Evolutionary conservation across 2,329 filamentous ascomycete genomes (phyloP), one percentile per base, ranked within the genome.

Genomic region (Xylariales sp.): DNA sequence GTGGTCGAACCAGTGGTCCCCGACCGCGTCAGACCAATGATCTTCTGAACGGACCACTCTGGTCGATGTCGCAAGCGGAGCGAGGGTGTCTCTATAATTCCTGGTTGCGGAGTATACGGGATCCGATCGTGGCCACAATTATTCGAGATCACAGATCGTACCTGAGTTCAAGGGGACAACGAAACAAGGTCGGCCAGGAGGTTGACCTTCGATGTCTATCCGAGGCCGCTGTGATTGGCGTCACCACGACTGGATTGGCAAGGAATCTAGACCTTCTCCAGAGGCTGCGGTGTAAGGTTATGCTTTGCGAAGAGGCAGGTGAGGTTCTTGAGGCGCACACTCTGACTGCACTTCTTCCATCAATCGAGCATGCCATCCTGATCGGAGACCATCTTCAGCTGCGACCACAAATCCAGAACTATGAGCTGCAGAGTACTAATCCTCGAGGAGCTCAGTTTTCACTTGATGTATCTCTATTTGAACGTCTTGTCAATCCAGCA

Each of bases 291-390:
- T 62, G 65, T 24, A 82, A 82, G 45, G 71, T 84, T 0, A 56
- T 86, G n/a, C 54, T 86, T 1, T 82, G 77, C 24, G 82, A 87
- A 54, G 82, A 87, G 51, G 82, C 82, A 2, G 82, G 74, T 0
- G 82, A 86, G 46, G 76, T 86, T 0, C 63, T 86, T 22, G 82
- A 87, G 54, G 67, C 76, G 0, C 80, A 86, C 44, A 63, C 77
- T 3, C 54, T 85, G 1, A 76, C 76, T 0, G 70, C 80, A 0
- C 56, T 86, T 4, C 60, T 82, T 0, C 79, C 80, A 0, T 69
- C 70, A 0, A 55, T 82, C 0, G 70, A 85, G 52, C 81, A 86
- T 43, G 61, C 69, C 5, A 76, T 85, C n/a, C 66, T 79, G 10
- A 83, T 84, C 27, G 79, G 81, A 0, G 80, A 84, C 50, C 79